phyloP scores from a whole-genome alignment of 2,329 filamentous ascomycete species.

The Pseudocercospora crystallina region DNA sequence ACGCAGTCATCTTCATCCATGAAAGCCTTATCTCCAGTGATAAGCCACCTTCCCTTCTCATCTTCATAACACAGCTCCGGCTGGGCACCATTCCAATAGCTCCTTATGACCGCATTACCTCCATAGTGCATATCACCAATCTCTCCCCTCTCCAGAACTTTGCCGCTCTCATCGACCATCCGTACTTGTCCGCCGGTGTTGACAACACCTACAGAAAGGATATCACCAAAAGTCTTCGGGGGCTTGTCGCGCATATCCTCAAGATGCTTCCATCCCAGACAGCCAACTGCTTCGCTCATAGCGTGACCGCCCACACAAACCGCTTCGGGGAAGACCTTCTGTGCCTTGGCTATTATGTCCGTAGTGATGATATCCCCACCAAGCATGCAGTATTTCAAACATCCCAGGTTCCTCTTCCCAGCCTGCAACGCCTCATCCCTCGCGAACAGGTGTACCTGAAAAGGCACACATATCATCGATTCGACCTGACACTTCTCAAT shows the following conservation, averaged over 20 bases:
- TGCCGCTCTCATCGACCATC: conserved; percentile 1
- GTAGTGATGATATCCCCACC: conserved; percentile 4
- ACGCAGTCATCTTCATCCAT: conserved; percentile 9
- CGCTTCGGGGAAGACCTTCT: conserved; percentile 4
- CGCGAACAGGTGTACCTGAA: neutral
- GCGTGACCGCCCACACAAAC: neutral
- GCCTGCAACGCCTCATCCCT: neutral
- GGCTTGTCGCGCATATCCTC: neutral
- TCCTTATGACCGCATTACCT: neutral
- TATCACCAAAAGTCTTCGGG: neutral
- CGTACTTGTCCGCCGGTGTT: neutral
- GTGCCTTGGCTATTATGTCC: conserved; percentile 3
- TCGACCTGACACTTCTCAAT: neutral
- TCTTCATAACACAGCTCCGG: conserved; percentile 7
- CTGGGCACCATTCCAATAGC: conserved; percentile 5
- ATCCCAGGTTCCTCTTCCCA: neutral
- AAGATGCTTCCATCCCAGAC: neutral
- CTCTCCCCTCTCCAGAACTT: conserved; percentile 2
- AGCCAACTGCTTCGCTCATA: conserved; percentile 1
- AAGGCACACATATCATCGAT: neutral
- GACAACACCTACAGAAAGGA: neutral
- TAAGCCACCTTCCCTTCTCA: conserved; percentile 14
- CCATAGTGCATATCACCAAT: conserved; percentile 8
- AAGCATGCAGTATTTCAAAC: neutral
- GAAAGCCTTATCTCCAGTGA: conserved; percentile 19